Percentiles rank a stretch among this genome's conserved stretches.
These are phyloP conservation scores for Trypanosoma congolense DNA, from an alignment of 208 protist genomes.

Conservation along the genomic window DNA sequence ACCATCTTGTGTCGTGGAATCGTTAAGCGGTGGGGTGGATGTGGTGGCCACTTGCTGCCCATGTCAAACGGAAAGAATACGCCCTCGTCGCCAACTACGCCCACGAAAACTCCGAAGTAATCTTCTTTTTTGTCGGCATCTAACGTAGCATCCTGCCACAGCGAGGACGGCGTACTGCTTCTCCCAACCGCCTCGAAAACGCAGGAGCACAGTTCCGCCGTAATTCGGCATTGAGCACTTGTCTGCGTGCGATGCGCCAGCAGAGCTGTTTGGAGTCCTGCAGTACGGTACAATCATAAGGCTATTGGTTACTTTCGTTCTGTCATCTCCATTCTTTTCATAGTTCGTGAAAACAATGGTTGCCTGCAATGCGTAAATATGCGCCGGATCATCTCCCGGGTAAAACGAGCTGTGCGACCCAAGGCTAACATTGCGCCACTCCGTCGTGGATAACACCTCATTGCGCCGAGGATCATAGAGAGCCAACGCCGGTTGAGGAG, in stretches of 20 bases:
- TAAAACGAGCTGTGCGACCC: constrained; percentile 11
- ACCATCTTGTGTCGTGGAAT: constrained; percentile 9
- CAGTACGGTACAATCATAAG: constrained; percentile 21
- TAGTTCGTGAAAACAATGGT: constrained; percentile 1
- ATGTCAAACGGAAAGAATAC: constrained; percentile 16
- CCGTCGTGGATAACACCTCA: constrained; percentile 7
- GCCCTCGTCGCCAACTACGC: too few species aligned
- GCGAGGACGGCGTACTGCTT: constrained; percentile 3
- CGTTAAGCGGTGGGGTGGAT: neutral
- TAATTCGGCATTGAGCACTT: constrained; percentile 16
- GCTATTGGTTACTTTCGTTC: constrained; percentile 4
- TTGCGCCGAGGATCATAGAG: constrained; percentile 11
- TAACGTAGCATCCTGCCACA: constrained; percentile 16
- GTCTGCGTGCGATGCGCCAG: neutral
- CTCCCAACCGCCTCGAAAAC: constrained; percentile 26
- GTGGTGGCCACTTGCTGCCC: neutral
- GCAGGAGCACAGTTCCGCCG: constrained; percentile 14
- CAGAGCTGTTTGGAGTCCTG: neutral
- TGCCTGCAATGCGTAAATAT: constrained; percentile 19
- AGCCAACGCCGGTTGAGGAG: constrained; percentile 12
- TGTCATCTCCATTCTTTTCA: neutral
- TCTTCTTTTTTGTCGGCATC: constrained; percentile 2
- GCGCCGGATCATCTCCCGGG: constrained; percentile 10
- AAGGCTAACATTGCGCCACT: constrained; percentile 25
- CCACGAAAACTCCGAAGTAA: too few species aligned